Conservation (phyloP, 176 grass and related monocot species). For the Musa troglodytarum region DNA sequence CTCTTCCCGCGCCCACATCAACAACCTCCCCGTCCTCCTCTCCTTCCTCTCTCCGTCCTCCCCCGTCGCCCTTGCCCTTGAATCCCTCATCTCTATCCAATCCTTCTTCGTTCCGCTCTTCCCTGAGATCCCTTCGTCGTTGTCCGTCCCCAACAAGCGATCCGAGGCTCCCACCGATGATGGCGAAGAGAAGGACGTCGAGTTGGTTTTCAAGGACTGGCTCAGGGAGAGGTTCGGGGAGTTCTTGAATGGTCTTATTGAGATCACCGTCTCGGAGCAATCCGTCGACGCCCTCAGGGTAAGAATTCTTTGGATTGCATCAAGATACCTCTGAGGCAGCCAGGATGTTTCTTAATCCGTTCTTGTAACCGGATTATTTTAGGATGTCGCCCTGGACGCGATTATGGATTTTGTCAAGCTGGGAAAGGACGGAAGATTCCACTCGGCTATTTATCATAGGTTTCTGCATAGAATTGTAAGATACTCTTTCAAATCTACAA, state of each 20-base stretch:
- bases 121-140: conserved; percentile 45
- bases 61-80: conserved; percentile 34
- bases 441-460: conserved; percentile 64
- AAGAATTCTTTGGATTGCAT: not conserved
- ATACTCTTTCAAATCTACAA: no score
- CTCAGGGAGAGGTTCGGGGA: conserved; percentile 61
- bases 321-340: not conserved
- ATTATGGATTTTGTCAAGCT: conserved; percentile 93
- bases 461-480: conserved; percentile 60
- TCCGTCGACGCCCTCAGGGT: conserved; percentile 51
- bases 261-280: conserved; percentile 33
- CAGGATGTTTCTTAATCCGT: not conserved
- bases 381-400: conserved; percentile 84
- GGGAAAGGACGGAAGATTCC: conserved; percentile 65
- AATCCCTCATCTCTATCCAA: conserved; percentile 75
- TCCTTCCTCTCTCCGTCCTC: conserved; percentile 42
- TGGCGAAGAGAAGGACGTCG: conserved; percentile 32
- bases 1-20: conserved; percentile 72
- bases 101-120: conserved; percentile 82
- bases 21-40: conserved; percentile 79
- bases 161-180: not conserved
- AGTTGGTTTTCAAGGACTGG: conserved; percentile 60
- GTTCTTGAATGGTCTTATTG: conserved; percentile 46
- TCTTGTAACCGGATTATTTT: not conserved
- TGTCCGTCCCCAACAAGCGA: not conserved